Evolutionary conservation across 2,329 filamentous ascomycete genomes (phyloP).

Genomic region (Tolypocladium capitatum): DNA sequence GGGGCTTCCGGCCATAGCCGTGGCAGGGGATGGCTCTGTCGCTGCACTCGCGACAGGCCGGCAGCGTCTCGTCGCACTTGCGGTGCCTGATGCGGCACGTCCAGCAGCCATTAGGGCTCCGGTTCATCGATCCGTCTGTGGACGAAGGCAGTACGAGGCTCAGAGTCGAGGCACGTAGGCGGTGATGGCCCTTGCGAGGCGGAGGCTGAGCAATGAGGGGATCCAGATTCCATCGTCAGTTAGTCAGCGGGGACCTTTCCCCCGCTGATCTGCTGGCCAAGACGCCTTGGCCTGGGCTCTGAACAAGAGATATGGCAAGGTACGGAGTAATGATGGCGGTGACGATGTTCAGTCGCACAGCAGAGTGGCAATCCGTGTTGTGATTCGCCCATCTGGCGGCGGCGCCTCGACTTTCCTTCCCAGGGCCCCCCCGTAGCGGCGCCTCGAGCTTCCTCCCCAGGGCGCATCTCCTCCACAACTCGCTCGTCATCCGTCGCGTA

Average conservation of each 20-base stretch:
- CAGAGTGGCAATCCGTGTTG: not conserved
- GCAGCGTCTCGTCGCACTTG: slow-evolving; percentile 14
- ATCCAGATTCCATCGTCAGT: not conserved
- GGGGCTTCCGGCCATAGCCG: slow-evolving; percentile 19
- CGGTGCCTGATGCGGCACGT: slow-evolving; percentile 15
- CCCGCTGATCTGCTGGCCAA: too few relatives aligned
- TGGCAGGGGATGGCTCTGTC: slow-evolving; percentile 11
- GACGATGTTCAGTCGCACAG: too few relatives aligned
- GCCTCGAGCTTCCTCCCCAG: slow-evolving; percentile 3
- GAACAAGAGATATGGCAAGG: too few relatives aligned
- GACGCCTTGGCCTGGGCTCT: too few relatives aligned
- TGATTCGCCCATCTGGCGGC: not conserved
- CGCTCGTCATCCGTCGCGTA: not conserved
- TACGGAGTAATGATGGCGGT: too few relatives aligned
- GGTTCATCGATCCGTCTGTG: slow-evolving; percentile 1
- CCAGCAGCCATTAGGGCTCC: slow-evolving; percentile 13
- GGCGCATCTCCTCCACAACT: not conserved
- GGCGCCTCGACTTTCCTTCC: slow-evolving; percentile 3
- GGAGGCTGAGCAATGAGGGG: too few relatives aligned
- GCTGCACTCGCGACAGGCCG: slow-evolving; percentile 12
- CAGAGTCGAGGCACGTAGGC: too few relatives aligned
- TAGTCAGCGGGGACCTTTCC: not conserved
- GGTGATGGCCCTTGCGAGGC: too few relatives aligned
- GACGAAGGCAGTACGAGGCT: not conserved
- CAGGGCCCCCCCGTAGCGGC: not conserved